A percentile compares a stretch with the other conserved stretches of the same genome.
These are phyloP conservation scores for Aspergillus unguis DNA, from an alignment of 2,329 filamentous ascomycete genomes.

Conservation along the genomic window DNA sequence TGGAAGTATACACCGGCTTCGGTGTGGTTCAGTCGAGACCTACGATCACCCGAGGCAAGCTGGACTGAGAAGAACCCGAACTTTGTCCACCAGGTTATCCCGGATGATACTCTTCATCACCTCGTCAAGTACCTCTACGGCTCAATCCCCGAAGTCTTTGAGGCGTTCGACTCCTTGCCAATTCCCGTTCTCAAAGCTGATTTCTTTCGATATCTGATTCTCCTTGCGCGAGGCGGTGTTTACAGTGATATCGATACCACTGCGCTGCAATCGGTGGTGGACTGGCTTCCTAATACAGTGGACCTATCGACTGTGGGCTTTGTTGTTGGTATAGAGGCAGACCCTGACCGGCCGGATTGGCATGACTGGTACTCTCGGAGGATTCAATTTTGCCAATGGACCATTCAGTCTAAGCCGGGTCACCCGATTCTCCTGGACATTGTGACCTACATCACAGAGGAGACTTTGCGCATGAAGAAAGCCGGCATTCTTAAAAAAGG, in stretches of 20 bases:
- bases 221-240: slow-evolving; percentile 73
- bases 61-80: slow-evolving; percentile 85
- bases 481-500: slow-evolving; percentile 60
- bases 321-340: slow-evolving; percentile 92
- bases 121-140: slow-evolving; percentile 84
- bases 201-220: slow-evolving; percentile 71
- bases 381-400: slow-evolving; percentile 99
- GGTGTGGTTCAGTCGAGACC: slow-evolving; percentile 67
- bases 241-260: slow-evolving; percentile 93
- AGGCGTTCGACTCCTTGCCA: slow-evolving; percentile 71
- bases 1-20: slow-evolving; percentile 86
- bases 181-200: slow-evolving; percentile 74
- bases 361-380: slow-evolving; percentile 90
- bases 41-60: slow-evolving; percentile 79
- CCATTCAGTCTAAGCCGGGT: slow-evolving; percentile 90
- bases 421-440: slow-evolving; percentile 88
- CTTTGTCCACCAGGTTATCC: slow-evolving; percentile 95
- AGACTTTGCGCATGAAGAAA: slow-evolving; percentile 71
- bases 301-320: slow-evolving; percentile 76
- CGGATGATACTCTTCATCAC: slow-evolving; percentile 79
- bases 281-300: slow-evolving; percentile 81
- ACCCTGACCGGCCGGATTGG: slow-evolving; percentile 92
- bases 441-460: slow-evolving; percentile 78
- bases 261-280: slow-evolving; percentile 74
- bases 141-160: slow-evolving; percentile 71